These are phyloP conservation scores for Dovyalis caffra DNA, from an alignment of 345 rosid species.

Conservation along the genomic window DNA sequence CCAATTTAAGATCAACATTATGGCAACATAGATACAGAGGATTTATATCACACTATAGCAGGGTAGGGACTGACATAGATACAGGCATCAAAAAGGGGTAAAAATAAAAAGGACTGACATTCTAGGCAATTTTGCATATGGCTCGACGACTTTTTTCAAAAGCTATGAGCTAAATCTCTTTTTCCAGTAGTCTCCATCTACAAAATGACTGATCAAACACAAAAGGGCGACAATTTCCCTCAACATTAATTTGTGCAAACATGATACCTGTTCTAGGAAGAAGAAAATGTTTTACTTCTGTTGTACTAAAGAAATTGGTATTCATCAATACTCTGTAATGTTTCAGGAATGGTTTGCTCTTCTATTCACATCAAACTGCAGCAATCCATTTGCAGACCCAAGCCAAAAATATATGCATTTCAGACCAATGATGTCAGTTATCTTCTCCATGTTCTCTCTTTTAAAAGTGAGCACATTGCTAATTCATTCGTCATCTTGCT, in stretches of 20 bases:
- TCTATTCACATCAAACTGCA: not conserved
- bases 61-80: no score
- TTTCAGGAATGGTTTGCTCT: not conserved
- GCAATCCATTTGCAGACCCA: not conserved
- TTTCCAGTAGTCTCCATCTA: no score
- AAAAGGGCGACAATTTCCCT: not conserved
- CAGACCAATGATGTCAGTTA: not conserved
- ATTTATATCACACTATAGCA: no score
- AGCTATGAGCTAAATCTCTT: no score
- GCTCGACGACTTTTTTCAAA: no score
- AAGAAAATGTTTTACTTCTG: not conserved
- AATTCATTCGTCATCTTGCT: constrained; percentile 23
- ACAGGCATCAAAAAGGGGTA: no score
- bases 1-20: no score
- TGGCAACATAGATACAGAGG: no score
- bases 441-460: not conserved
- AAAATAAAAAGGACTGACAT: no score
- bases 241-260: not conserved
- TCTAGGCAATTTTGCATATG: no score
- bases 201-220: no score
- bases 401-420: not conserved
- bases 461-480: not conserved
- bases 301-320: not conserved
- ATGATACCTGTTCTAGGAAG: not conserved
- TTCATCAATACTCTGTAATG: not conserved